These are phyloP conservation scores for Suillus plorans DNA, from an alignment of 768 basidiomycete genomes.

Conservation along the genomic window DNA sequence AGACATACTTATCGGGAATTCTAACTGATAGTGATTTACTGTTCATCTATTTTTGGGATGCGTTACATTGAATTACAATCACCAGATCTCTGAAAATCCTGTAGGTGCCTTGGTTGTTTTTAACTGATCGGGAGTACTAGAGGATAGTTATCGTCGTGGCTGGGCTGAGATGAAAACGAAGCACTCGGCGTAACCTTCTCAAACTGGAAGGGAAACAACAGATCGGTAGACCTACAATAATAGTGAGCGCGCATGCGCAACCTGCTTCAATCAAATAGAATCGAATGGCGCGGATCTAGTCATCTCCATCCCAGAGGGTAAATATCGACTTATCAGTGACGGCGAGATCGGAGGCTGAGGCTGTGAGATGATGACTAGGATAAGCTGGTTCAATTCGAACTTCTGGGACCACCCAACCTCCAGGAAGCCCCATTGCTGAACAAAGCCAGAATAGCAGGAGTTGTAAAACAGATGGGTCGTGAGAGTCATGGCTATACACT, in stretches of 20 bases:
- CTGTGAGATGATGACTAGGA: slow-evolving; percentile 25
- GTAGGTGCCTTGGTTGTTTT: slow-evolving; percentile 1
- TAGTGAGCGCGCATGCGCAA: not conserved
- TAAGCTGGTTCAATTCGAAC: slow-evolving; percentile 18
- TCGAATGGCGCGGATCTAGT: slow-evolving; percentile 1
- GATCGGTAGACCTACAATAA: not conserved
- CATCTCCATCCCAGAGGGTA: not conserved
- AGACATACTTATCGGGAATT: slow-evolving; percentile 1
- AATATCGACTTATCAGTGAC: not conserved
- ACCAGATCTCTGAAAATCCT: slow-evolving; percentile 4
- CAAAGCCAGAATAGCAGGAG: slow-evolving; percentile 54
- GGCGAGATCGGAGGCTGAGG: slow-evolving; percentile 23
- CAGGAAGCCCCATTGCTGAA: slow-evolving; percentile 46
- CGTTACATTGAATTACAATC: slow-evolving; percentile 2
- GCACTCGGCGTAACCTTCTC: not conserved
- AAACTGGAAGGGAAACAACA: not conserved
- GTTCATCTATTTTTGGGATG: slow-evolving; percentile 3
- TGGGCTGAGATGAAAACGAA: not conserved
- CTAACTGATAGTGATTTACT: slow-evolving; percentile 1
- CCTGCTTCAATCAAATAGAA: not conserved
- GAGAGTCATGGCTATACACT: slow-evolving; percentile 40
- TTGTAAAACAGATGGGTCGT: slow-evolving; percentile 50
- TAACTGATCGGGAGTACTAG: not conserved
- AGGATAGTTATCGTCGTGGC: not conserved
- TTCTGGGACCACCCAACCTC: slow-evolving; percentile 30